A percentile compares a stretch with the other conserved stretches of the same genome.
These are phyloP conservation scores for Brassica napus DNA, from an alignment of 345 rosid species.

Conservation along the genomic window DNA sequence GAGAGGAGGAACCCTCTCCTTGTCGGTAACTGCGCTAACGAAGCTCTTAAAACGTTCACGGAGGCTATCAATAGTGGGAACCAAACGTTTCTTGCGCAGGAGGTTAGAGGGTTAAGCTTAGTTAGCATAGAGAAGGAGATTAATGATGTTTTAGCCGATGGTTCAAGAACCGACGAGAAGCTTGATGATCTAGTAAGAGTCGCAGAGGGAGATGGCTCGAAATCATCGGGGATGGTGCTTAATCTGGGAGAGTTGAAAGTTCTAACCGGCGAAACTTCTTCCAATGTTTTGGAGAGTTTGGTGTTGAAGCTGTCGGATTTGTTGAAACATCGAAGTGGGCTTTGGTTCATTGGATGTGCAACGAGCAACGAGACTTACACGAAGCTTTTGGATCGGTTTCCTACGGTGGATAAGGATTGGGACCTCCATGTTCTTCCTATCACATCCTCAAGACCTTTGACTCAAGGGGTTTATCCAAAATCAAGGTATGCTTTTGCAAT, in stretches of 20 bases:
- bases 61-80: slow-evolving; percentile 37
- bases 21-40: slow-evolving; percentile 56
- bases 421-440: slow-evolving; percentile 62
- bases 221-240: slow-evolving; percentile 41
- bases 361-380: slow-evolving; percentile 50
- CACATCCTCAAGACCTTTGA: slow-evolving; percentile 44
- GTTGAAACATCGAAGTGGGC: slow-evolving; percentile 36
- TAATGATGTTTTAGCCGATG: slow-evolving; percentile 33
- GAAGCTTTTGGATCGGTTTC: slow-evolving; percentile 50
- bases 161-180: slow-evolving; percentile 39
- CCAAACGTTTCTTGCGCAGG: slow-evolving; percentile 40
- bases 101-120: slow-evolving; percentile 40
- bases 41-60: slow-evolving; percentile 48
- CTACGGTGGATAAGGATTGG: slow-evolving; percentile 56
- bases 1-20: slow-evolving; percentile 49
- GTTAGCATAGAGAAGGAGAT: slow-evolving; percentile 50
- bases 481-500: slow-evolving; percentile 48
- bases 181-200: slow-evolving; percentile 42
- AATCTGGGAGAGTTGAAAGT: slow-evolving; percentile 58
- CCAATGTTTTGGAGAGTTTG: slow-evolving; percentile 36
- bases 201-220: slow-evolving; percentile 28
- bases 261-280: slow-evolving; percentile 32
- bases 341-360: slow-evolving; percentile 57
- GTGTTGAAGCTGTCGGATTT: slow-evolving; percentile 49
- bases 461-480: slow-evolving; percentile 44